Conservation (phyloP, 192 early-diverging fungal species). For the Mortierella claussenii region DNA sequence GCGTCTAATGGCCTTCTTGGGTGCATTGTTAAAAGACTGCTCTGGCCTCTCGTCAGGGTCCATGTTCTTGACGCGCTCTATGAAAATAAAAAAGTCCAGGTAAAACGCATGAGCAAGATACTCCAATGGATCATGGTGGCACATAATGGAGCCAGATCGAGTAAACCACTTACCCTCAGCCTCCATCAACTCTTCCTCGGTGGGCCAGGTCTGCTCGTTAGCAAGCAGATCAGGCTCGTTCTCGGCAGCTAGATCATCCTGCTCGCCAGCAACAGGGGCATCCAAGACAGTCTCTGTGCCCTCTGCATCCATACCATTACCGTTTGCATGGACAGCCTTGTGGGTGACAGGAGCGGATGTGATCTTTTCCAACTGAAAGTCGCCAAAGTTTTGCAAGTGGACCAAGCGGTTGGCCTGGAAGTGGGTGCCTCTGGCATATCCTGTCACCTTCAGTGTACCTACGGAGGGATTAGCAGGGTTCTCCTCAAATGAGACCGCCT, state of each 20-base stretch:
- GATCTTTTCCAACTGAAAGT: constrained; percentile 89
- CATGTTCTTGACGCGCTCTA: constrained; percentile 55
- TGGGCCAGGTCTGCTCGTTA: constrained; percentile 99
- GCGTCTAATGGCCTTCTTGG: constrained; percentile 66
- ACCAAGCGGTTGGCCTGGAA: constrained; percentile 93
- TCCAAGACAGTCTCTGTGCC: constrained; percentile 67
- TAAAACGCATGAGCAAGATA: not conserved
- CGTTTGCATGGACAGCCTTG: constrained; percentile 34
- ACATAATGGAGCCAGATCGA: no score
- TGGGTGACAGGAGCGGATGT: constrained; percentile 33
- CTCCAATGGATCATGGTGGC: no score
- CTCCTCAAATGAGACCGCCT: constrained; percentile 75
- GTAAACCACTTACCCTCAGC: constrained; percentile 75
- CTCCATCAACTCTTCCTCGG: constrained; percentile 90
- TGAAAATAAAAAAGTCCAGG: not conserved
- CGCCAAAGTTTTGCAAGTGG: constrained; percentile 92
- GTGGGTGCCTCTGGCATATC: constrained; percentile 84
- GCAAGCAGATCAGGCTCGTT: constrained; percentile 90
- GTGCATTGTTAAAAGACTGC: constrained; percentile 31
- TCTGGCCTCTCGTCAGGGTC: constrained; percentile 47
- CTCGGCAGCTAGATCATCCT: constrained; percentile 86
- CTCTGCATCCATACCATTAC: constrained; percentile 59
- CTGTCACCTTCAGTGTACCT: constrained; percentile 83
- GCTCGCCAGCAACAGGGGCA: constrained; percentile 69
- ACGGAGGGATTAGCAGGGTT: constrained; percentile 59